These are phyloP conservation scores for Salvia splendens DNA, from an alignment of 257 asterid genomes.

Conservation along the genomic window DNA sequence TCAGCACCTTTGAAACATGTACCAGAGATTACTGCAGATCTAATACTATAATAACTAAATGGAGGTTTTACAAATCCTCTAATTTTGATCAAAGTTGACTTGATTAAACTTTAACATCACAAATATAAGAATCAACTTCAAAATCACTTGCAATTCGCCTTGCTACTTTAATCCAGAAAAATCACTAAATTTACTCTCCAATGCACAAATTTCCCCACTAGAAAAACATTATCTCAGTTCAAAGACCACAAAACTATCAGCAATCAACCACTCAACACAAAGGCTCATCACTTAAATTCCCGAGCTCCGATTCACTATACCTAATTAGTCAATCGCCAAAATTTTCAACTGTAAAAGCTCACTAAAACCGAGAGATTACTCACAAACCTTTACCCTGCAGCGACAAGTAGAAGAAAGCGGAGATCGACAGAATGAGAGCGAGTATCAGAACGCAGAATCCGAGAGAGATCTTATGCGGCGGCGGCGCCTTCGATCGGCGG, in stretches of 20 bases:
- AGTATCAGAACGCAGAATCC: conserved; percentile 64
- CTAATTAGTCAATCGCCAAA: conserved; percentile 10
- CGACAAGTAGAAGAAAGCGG: conserved; percentile 66
- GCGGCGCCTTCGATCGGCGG: conserved; percentile 68
- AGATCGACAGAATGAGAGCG: conserved; percentile 55
- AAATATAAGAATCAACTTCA: conserved; percentile 12
- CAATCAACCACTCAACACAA: conserved; percentile 23
- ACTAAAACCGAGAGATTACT: background rate
- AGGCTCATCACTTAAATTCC: background rate
- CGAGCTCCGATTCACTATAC: background rate
- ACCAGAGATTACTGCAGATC: conserved; percentile 17
- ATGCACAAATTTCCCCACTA: conserved; percentile 6
- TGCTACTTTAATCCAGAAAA: background rate
- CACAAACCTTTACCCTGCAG: conserved; percentile 62
- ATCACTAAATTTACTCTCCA: background rate
- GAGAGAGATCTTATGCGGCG: conserved; percentile 65
- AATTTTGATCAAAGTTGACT: background rate
- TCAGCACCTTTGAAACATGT: background rate
- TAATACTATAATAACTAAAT: conserved; percentile 1
- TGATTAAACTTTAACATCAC: background rate
- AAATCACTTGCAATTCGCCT: conserved; percentile 2
- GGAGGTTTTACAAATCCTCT: conserved; percentile 16
- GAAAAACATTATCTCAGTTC: background rate
- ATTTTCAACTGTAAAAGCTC: conserved; percentile 16
- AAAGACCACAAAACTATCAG: background rate